Evolutionary conservation across 208 protist genomes (phyloP).

Genomic region (Polymyxa betae): DNA sequence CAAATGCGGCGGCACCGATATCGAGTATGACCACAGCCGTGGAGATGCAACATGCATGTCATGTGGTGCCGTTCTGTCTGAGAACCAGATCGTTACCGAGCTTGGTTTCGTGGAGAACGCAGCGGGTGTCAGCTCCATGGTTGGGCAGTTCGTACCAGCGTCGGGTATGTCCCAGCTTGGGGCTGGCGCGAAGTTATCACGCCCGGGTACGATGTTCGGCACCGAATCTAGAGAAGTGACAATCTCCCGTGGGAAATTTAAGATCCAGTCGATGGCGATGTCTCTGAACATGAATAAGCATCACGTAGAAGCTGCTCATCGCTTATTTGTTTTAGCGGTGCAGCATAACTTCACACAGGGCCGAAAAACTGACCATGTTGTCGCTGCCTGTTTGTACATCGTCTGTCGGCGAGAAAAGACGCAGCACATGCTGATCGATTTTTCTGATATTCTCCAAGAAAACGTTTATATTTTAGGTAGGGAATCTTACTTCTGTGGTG

Average conservation of each 20-base stretch:
- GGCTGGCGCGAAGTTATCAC: neutral
- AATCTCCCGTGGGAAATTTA: conserved; percentile 62
- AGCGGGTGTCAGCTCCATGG: conserved; percentile 61
- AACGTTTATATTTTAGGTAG: conserved; percentile 75
- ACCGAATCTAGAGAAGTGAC: conserved; percentile 63
- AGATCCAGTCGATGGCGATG: conserved; percentile 64
- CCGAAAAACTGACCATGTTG: conserved; percentile 70
- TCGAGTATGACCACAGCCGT: conserved; percentile 56
- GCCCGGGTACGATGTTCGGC: neutral
- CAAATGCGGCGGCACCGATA: conserved; percentile 58
- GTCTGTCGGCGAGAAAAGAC: conserved; percentile 77
- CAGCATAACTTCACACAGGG: conserved; percentile 77
- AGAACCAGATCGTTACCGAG: conserved; percentile 72
- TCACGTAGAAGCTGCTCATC: conserved; percentile 70
- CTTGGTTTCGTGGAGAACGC: conserved; percentile 67
- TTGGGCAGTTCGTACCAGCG: conserved; percentile 71
- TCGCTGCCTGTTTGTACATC: conserved; percentile 81
- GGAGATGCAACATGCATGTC: conserved; percentile 62
- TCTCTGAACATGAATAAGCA: conserved; percentile 68
- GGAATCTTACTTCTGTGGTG: neutral
- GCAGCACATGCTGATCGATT: conserved; percentile 79
- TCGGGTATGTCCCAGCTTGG: conserved; percentile 47
- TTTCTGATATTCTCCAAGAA: conserved; percentile 74
- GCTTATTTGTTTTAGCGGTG: conserved; percentile 65
- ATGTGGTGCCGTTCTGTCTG: conserved; percentile 67